Conservation (phyloP, 345 rosid species). For the Sisymbrium altissimum region DNA sequence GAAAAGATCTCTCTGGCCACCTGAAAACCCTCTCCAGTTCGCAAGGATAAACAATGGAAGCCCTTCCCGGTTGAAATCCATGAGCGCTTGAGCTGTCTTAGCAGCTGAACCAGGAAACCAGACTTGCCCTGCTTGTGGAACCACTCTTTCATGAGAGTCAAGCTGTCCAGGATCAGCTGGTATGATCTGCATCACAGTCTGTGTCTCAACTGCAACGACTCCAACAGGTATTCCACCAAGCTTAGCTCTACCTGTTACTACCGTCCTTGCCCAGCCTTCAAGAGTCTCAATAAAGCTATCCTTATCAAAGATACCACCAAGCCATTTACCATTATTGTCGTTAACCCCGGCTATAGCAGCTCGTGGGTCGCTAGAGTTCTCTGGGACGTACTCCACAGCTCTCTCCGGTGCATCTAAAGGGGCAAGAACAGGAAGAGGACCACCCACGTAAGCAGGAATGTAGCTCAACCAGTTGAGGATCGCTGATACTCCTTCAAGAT, state of each 20-base stretch:
- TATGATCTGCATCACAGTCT: conserved; percentile 94
- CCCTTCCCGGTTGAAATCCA: conserved; percentile 95
- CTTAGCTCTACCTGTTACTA: conserved; percentile 99
- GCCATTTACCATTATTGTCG: conserved; percentile 76
- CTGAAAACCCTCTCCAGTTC: conserved; percentile 99
- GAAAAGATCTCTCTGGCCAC: conserved; percentile 97
- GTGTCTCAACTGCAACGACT: conserved; percentile 97
- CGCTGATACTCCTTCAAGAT: conserved; percentile 90
- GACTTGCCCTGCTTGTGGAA: conserved; percentile 99
- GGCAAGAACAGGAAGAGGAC: conserved; percentile 63
- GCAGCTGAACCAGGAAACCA: conserved; percentile 99
- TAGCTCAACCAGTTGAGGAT: conserved; percentile 95
- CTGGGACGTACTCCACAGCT: conserved; percentile 80
- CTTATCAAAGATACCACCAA: conserved; percentile 94
- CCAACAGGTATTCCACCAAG: conserved; percentile 99
- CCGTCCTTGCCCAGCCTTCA: conserved; percentile 99
- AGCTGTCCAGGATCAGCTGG: conserved; percentile 99
- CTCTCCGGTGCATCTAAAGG: conserved; percentile 84
- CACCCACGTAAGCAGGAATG: conserved; percentile 76
- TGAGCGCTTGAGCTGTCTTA: conserved; percentile 93
- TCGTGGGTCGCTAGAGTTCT: conserved; percentile 96
- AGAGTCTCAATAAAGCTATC: conserved; percentile 87
- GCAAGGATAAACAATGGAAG: conserved; percentile 96
- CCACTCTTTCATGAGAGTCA: conserved; percentile 98
- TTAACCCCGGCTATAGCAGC: conserved; percentile 77